phyloP scores from a whole-genome alignment of 192 early-diverging fungal species.

The Entomortierella lignicola region DNA sequence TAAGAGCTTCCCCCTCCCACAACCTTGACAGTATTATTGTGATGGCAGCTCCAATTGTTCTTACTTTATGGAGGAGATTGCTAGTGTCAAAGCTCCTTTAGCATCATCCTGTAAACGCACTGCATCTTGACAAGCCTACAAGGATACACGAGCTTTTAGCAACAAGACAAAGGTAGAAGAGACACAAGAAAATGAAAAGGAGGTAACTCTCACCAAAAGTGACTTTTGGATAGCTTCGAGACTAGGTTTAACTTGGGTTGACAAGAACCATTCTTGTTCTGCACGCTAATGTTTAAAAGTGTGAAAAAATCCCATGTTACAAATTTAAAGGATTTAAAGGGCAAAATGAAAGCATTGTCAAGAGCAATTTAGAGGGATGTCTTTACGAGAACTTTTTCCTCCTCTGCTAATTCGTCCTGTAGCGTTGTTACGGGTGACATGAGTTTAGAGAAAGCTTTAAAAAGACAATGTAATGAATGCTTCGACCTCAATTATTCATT shows the following conservation, averaged over 20 bases:
- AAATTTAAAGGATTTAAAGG: not conserved
- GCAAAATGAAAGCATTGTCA: not conserved
- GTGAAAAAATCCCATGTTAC: no score
- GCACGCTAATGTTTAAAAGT: conserved; percentile 11
- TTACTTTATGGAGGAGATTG: conserved; percentile 45
- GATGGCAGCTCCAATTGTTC: not conserved
- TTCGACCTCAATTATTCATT: no score
- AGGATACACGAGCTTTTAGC: not conserved
- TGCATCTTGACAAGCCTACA: conserved; percentile 47
- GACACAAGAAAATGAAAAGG: not conserved
- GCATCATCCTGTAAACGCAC: conserved; percentile 44
- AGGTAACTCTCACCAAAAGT: conserved; percentile 10
- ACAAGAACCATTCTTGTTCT: conserved; percentile 51
- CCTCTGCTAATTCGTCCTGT: conserved; percentile 40
- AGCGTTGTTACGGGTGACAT: conserved; percentile 28
- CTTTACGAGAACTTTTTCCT: conserved; percentile 31
- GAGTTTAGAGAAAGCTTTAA: no score
- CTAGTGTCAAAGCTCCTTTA: conserved; percentile 41
- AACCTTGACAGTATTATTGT: not conserved
- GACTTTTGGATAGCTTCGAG: conserved; percentile 39
- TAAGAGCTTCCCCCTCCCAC: no score
- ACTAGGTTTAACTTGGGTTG: conserved; percentile 36
- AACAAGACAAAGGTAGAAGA: not conserved
- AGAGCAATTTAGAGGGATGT: not conserved
- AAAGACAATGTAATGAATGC: not conserved